phyloP scores from a whole-genome alignment of 164 flowering plant genomes.

The Kingdonia uniflora region DNA sequence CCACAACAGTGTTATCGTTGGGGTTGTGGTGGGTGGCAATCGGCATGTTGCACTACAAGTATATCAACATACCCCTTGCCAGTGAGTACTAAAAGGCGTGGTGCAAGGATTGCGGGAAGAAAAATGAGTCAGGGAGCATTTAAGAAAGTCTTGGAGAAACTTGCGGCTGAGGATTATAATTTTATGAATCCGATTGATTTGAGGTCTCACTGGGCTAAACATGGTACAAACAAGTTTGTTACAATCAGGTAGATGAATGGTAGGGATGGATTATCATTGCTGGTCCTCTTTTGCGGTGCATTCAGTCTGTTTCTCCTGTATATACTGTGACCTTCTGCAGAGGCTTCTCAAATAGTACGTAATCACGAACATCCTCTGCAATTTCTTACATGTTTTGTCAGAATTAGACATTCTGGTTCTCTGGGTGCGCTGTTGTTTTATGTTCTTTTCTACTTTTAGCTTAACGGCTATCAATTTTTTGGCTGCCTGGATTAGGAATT shows the following conservation, averaged over 20 bases:
- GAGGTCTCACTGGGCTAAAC: conserved; percentile 84
- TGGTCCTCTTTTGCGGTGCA: conserved; percentile 24
- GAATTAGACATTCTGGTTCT: no score
- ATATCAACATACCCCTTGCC: conserved; percentile 76
- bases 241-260: conserved; percentile 63
- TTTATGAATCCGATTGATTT: conserved; percentile 71
- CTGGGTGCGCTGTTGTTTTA: conserved; percentile 23
- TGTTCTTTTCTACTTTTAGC: conserved; percentile 12
- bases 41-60: conserved; percentile 84
- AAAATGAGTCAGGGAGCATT: conserved; percentile 95
- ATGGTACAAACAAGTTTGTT: conserved; percentile 92
- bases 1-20: conserved; percentile 87
- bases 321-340: conserved; percentile 37
- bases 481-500: conserved; percentile 17
- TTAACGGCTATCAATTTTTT: conserved; percentile 11
- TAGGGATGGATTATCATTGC: conserved; percentile 14
- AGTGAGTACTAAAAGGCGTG: conserved; percentile 81
- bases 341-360: conserved; percentile 21
- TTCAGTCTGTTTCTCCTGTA: conserved; percentile 37
- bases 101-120: conserved; percentile 85
- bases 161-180: conserved; percentile 62
- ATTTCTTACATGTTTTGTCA: conserved; percentile 20
- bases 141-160: conserved; percentile 87
- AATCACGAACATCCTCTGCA: conserved; percentile 19
- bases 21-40: conserved; percentile 98